A percentile compares a stretch with the other conserved stretches of the same genome.
These are phyloP conservation scores for Eucalyptus viminalis DNA, from an alignment of 345 rosid genomes.

Conservation along the genomic window DNA sequence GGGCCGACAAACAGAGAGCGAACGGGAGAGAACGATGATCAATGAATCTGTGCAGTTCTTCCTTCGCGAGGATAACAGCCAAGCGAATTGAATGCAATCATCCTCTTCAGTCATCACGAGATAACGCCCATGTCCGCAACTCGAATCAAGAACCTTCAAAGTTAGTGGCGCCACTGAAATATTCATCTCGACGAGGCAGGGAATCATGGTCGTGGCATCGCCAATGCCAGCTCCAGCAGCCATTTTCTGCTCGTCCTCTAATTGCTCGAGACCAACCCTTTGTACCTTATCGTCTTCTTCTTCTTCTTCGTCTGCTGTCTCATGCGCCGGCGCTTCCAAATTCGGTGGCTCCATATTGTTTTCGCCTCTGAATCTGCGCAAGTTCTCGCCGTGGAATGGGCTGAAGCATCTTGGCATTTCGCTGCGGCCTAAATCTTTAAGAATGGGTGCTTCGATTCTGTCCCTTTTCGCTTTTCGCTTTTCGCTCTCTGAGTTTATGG, in stretches of 20 bases:
- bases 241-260: not conserved
- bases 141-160: not conserved
- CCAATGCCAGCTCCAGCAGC: not conserved
- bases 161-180: not conserved
- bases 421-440: slow-evolving; percentile 21
- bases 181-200: not conserved
- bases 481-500: not conserved
- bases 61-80: not conserved
- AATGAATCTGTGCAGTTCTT: not conserved
- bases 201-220: not conserved
- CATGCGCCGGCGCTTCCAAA: slow-evolving; percentile 14
- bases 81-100: not conserved
- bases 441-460: slow-evolving; percentile 24
- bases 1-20: not conserved
- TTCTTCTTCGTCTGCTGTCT: slow-evolving; percentile 10
- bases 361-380: slow-evolving; percentile 21
- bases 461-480: not conserved
- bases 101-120: not conserved
- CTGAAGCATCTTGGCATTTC: slow-evolving; percentile 64
- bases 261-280: not conserved
- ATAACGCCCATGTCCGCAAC: not conserved
- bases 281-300: not conserved
- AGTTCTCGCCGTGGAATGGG: slow-evolving; percentile 57
- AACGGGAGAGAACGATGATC: not conserved
- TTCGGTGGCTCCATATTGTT: slow-evolving; percentile 12